A percentile compares a stretch with the other conserved stretches of the same genome.
Evolutionary conservation across 345 rosid genomes (phyloP).

Genomic region (Crucihimalaya himalaica): DNA sequence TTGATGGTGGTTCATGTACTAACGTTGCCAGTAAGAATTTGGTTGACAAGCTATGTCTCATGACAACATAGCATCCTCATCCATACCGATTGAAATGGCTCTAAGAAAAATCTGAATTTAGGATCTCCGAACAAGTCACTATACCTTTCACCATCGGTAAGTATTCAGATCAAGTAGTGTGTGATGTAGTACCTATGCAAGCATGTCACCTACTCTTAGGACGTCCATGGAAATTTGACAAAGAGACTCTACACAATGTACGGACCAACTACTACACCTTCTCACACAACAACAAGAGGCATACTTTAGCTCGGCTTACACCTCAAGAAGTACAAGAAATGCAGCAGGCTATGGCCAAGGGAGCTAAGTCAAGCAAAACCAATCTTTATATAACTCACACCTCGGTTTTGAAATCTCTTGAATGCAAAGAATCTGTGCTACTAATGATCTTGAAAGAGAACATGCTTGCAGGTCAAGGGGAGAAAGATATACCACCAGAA

Average conservation of each 20-base stretch:
- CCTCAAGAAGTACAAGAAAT: background rate
- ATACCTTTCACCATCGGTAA: background rate
- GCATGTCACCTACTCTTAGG: background rate
- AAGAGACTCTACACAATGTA: background rate
- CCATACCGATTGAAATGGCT: background rate
- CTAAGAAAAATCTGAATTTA: background rate
- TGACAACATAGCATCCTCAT: background rate
- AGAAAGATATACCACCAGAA: background rate
- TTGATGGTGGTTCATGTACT: background rate
- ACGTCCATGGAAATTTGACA: background rate
- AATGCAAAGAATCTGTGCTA: background rate
- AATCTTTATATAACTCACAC: background rate
- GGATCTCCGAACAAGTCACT: background rate
- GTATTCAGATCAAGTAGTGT: background rate
- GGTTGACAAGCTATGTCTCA: background rate
- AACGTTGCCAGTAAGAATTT: background rate
- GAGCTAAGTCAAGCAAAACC: background rate
- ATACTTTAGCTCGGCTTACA: background rate
- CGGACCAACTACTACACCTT: background rate
- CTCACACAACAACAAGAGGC: background rate
- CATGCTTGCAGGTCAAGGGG: background rate
- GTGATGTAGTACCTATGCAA: background rate
- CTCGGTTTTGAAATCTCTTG: background rate
- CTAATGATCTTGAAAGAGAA: background rate
- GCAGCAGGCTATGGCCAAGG: background rate